phyloP scores from a whole-genome alignment of 1,284 basidiomycete species.

The Phaffia rhodozyma region DNA sequence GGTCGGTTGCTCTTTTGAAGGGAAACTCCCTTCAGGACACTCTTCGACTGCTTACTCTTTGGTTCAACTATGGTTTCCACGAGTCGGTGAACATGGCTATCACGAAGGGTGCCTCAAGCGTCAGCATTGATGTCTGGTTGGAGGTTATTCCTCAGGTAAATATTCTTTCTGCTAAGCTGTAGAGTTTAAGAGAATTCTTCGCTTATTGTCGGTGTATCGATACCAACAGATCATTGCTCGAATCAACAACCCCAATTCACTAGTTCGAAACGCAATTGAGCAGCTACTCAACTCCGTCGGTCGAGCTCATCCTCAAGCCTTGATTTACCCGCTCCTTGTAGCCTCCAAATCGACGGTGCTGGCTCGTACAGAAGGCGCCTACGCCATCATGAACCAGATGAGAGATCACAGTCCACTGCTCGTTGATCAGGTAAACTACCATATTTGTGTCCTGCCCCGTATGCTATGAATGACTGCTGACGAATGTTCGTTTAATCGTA shows the following conservation, averaged over 20 bases:
- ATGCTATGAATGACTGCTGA: constrained; percentile 2
- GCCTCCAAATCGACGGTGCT: constrained; percentile 90
- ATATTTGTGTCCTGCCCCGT: constrained; percentile 14
- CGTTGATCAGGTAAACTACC: constrained; percentile 62
- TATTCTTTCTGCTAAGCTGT: not conserved
- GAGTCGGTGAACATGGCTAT: constrained; percentile 86
- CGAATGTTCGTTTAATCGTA: not conserved
- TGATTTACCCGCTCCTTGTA: constrained; percentile 96
- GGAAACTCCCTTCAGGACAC: constrained; percentile 94
- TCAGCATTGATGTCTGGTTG: constrained; percentile 96
- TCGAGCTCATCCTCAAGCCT: constrained; percentile 90
- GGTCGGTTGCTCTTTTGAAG: constrained; percentile 79
- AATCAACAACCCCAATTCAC: constrained; percentile 83
- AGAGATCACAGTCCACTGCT: constrained; percentile 78
- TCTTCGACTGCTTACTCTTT: constrained; percentile 81
- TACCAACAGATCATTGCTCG: constrained; percentile 79
- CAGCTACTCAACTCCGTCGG: constrained; percentile 85
- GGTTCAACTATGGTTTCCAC: constrained; percentile 96
- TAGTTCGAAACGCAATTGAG: constrained; percentile 82
- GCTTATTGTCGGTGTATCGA: not conserved
- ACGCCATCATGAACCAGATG: constrained; percentile 86
- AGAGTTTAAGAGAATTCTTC: constrained; percentile 3
- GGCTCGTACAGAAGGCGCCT: constrained; percentile 70
- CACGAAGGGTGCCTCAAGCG: constrained; percentile 71
- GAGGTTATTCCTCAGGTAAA: constrained; percentile 92